Evolutionary conservation across 176 grass and related monocot species (phyloP), one percentile per base, ranked within the genome.

Genomic region (Zea luxurians): DNA sequence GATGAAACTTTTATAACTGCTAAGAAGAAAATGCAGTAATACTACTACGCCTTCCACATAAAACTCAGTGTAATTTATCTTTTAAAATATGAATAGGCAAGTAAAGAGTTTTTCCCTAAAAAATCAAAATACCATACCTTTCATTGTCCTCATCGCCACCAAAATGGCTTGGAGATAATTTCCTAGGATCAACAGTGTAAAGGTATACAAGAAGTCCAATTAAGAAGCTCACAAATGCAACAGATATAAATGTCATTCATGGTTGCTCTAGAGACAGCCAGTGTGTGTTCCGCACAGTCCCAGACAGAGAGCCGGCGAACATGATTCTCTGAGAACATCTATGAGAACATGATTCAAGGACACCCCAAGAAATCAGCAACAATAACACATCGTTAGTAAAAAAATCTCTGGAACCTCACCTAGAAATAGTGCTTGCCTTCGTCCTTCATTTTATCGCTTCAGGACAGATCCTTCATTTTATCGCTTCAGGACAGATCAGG

Each of bases 131-230:
- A 74, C 4, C 16, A 8, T 87, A 98, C 91, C 95, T 98, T 84
- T 89, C 91, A 34, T 87, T 73, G 11, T 82, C 86, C 68, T 84
- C 80, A 46, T 85, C 78, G n/a, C 46, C 69, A 41, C 55, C 74
- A 47, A 74, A 55, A 88, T 79, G 63, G 34, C 47, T 47, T 16
- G 59, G 7, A 54, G 89, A 80, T 0, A 0, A 73, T 88, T 82
- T 97, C 77, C 92, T 88, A 53, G 92, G 96, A 75, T 98, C 96
- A 80, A 90, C 86, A 62, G 91, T 82, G 55, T 94, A 98, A 46
- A 94, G 74, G 66, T 90, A 90, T 12, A 98, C 88, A 64, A 98
- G 89, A 86, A 88, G 35, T 50, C 89, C 89, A 76, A 98, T 99
- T 27, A 94, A 68, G 58, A 99, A 90, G 78, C 92, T 99, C 82